Evolutionary conservation across 1,284 basidiomycete genomes (phyloP).

Genomic region (Phellopilus nigrolimitatus): DNA sequence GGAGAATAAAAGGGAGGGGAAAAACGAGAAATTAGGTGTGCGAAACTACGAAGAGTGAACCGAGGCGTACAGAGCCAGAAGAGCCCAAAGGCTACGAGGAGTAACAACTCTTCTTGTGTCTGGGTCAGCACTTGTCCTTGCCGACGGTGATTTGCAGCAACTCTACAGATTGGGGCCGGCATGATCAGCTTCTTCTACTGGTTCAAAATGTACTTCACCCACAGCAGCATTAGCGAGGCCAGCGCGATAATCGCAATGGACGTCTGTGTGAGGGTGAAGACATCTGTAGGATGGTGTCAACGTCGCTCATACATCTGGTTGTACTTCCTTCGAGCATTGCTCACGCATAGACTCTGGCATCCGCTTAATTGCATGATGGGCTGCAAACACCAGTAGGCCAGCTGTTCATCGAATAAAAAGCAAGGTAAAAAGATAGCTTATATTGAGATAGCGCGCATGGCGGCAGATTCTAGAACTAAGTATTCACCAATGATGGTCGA

Average conservation of each 20-base stretch:
- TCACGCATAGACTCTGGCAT: slow-evolving; percentile 22
- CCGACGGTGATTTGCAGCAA: slow-evolving; percentile 59
- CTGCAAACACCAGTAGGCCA: slow-evolving; percentile 15
- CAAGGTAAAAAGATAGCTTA: not conserved
- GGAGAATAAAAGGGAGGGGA: slow-evolving; percentile 5
- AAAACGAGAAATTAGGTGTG: no score
- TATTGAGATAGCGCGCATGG: slow-evolving; percentile 30
- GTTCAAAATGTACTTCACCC: slow-evolving; percentile 29
- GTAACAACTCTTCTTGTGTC: slow-evolving; percentile 62
- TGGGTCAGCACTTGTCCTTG: slow-evolving; percentile 54
- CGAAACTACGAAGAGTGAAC: no score
- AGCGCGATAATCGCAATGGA: slow-evolving; percentile 64
- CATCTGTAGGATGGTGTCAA: slow-evolving; percentile 45
- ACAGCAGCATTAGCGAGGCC: slow-evolving; percentile 59
- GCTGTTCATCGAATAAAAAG: slow-evolving; percentile 13
- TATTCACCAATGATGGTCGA: slow-evolving; percentile 23
- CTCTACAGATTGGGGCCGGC: slow-evolving; percentile 34
- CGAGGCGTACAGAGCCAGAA: slow-evolving; percentile 74
- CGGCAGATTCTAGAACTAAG: not conserved
- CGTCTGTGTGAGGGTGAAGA: slow-evolving; percentile 66
- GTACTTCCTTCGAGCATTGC: not conserved
- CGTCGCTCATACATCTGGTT: not conserved
- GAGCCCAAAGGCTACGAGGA: slow-evolving; percentile 64
- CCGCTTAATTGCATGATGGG: slow-evolving; percentile 17
- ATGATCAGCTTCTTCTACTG: slow-evolving; percentile 11